Evolutionary conservation across 495 filamentous ascomycete species (phyloP).

Genomic region (Gamarada debralockiae): DNA sequence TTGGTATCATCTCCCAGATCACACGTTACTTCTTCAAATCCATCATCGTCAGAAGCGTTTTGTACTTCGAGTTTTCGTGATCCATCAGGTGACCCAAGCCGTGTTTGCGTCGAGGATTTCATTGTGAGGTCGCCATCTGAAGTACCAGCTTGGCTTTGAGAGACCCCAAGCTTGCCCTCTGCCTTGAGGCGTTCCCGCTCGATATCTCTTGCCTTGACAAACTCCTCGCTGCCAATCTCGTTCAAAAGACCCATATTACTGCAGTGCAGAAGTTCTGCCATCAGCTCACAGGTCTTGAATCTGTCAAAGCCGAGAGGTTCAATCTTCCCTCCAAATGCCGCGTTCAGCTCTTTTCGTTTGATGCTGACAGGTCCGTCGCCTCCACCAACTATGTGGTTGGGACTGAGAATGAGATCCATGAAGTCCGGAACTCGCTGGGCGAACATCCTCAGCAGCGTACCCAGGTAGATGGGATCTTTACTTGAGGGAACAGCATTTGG

Average conservation of each 20-base stretch:
- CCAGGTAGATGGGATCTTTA: constrained; percentile 95
- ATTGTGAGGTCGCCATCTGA: constrained; percentile 41
- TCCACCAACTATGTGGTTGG: constrained; percentile 56
- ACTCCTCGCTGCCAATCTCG: constrained; percentile 84
- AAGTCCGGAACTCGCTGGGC: constrained; percentile 92
- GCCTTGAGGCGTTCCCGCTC: constrained; percentile 75
- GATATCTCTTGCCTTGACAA: constrained; percentile 73
- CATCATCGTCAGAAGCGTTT: constrained; percentile 83
- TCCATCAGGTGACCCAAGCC: constrained; percentile 33
- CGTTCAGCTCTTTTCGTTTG: constrained; percentile 63
- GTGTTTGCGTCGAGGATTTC: constrained; percentile 35
- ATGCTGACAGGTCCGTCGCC: constrained; percentile 55
- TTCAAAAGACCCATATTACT: constrained; percentile 99
- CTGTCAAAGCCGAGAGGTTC: constrained; percentile 96
- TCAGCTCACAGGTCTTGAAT: constrained; percentile 98
- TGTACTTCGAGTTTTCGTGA: constrained; percentile 62
- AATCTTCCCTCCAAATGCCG: constrained; percentile 85
- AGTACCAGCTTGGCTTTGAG: constrained; percentile 26
- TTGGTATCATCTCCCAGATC: constrained; percentile 63
- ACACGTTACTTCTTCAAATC: constrained; percentile 85
- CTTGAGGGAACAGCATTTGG: constrained; percentile 73
- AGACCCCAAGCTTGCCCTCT: constrained; percentile 52
- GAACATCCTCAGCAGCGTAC: constrained; percentile 86
- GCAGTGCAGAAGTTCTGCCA: constrained; percentile 96
- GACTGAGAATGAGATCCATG: constrained; percentile 78